These are phyloP conservation scores for Casuarina glauca DNA, from an alignment of 306 rosid species.

Conservation along the genomic window DNA sequence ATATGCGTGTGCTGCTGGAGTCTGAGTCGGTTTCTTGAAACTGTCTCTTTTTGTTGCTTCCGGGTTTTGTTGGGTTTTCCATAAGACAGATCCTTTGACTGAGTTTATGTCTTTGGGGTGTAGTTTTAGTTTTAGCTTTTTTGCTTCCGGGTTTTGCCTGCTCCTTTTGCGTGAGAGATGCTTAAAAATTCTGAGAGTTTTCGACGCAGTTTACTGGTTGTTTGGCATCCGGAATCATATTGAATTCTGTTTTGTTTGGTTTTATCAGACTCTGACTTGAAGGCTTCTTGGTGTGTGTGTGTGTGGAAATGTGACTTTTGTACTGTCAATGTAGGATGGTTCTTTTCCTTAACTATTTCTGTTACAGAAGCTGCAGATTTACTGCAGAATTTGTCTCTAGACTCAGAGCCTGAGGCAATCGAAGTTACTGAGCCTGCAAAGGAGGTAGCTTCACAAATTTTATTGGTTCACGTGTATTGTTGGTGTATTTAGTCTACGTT, in stretches of 20 bases:
- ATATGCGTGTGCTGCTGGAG: not conserved
- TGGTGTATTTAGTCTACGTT: not conserved
- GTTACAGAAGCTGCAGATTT: conserved; percentile 41
- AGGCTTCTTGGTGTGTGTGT: not conserved
- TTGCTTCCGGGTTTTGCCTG: not conserved
- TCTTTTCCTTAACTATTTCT: not conserved
- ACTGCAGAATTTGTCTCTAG: conserved; percentile 43
- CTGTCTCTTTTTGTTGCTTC: too few relatives aligned
- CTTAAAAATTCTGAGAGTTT: too few relatives aligned
- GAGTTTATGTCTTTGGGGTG: not conserved
- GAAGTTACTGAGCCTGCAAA: conserved; percentile 32
- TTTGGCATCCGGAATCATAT: too few relatives aligned
- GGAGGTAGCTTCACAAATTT: conserved; percentile 31
- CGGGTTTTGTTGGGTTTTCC: not conserved
- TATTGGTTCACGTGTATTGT: not conserved
- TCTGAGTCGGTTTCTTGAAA: not conserved
- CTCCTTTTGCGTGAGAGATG: too few relatives aligned
- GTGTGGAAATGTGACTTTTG: not conserved
- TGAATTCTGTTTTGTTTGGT: too few relatives aligned
- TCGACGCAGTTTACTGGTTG: too few relatives aligned
- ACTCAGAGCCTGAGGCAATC: conserved; percentile 35
- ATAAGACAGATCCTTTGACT: not conserved
- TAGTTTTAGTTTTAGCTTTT: not conserved
- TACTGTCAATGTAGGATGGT: not conserved
- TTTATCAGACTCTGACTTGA: too few relatives aligned